Evolutionary conservation across 1,284 basidiomycete genomes (phyloP).

Genomic region (Fomitopsis betulina): DNA sequence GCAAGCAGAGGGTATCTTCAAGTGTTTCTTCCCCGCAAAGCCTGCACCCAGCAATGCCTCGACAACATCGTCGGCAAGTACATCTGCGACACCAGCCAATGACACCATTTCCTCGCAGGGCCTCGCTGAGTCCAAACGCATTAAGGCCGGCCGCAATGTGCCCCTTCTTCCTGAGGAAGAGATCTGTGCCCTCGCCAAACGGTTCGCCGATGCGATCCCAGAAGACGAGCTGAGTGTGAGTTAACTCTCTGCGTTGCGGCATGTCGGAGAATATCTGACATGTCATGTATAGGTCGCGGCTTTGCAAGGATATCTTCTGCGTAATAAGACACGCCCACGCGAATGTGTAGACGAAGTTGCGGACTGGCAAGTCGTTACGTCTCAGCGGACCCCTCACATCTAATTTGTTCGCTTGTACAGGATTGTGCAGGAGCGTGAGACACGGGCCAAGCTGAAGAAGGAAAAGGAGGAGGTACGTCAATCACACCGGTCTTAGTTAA

Average conservation of each 20-base stretch:
- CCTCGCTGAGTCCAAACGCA: conserved; percentile 63
- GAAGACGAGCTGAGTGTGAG: conserved; percentile 79
- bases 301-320: conserved; percentile 79
- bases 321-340: conserved; percentile 79
- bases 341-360: conserved; percentile 77
- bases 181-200: conserved; percentile 68
- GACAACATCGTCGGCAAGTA: conserved; percentile 17
- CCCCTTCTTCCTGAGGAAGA: conserved; percentile 70
- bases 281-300: conserved; percentile 57
- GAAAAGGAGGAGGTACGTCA: conserved; percentile 73
- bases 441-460: conserved; percentile 74
- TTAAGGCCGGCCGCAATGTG: conserved; percentile 49
- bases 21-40: conserved; percentile 83
- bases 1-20: conserved; percentile 87
- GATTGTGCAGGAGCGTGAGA: conserved; percentile 75
- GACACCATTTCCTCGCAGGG: conserved; percentile 57
- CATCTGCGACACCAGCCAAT: conserved; percentile 26
- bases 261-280: not conserved
- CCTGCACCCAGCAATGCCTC: conserved; percentile 20
- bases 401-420: conserved; percentile 22
- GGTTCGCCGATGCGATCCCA: conserved; percentile 72
- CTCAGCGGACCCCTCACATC: not conserved
- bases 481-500: conserved; percentile 12
- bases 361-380: conserved; percentile 43
- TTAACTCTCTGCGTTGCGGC: conserved; percentile 6